A percentile compares a stretch with the other conserved stretches of the same genome.
These are phyloP conservation scores for Casaregolazyma suthepensis DNA, from an alignment of 1,139 yeast species.

Conservation along the genomic window DNA sequence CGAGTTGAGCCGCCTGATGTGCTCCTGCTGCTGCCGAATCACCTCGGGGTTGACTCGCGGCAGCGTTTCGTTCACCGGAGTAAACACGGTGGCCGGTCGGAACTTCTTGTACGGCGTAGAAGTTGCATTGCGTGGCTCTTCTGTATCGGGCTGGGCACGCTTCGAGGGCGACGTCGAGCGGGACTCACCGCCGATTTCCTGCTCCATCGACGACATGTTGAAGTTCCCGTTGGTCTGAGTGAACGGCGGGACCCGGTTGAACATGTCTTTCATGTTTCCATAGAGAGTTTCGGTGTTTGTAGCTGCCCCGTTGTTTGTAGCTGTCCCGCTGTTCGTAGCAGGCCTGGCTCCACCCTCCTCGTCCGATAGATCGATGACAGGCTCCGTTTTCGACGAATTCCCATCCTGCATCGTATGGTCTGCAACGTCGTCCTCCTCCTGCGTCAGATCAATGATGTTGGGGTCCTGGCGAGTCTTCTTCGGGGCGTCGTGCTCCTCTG, in stretches of 20 bases:
- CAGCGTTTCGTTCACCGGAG: conserved; percentile 13
- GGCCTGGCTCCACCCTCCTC: not conserved
- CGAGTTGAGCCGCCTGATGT: not conserved
- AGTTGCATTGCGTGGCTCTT: not conserved
- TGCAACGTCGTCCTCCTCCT: conserved; percentile 13
- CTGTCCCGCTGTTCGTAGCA: not conserved
- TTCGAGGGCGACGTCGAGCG: not conserved
- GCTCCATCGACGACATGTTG: conserved; percentile 30
- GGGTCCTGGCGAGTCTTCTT: not conserved
- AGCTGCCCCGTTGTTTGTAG: not conserved
- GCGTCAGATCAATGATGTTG: conserved; percentile 18
- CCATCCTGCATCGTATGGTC: not conserved
- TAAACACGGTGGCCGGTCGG: conserved; percentile 11
- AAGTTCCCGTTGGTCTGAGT: conserved; percentile 38
- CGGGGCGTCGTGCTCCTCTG: conserved; percentile 1
- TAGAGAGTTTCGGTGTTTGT: not conserved
- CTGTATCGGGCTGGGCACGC: conserved; percentile 2
- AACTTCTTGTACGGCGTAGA: conserved; percentile 1
- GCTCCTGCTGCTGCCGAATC: conserved; percentile 1
- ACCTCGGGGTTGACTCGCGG: conserved; percentile 14
- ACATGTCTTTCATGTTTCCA: conserved; percentile 11
- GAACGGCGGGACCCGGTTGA: conserved; percentile 35
- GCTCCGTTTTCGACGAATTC: not conserved
- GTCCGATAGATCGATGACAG: not conserved
- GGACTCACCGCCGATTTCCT: conserved; percentile 14